Evolutionary conservation across 352 stramenopile genomes (phyloP).

Genomic region (Blastocystis sp.): DNA sequence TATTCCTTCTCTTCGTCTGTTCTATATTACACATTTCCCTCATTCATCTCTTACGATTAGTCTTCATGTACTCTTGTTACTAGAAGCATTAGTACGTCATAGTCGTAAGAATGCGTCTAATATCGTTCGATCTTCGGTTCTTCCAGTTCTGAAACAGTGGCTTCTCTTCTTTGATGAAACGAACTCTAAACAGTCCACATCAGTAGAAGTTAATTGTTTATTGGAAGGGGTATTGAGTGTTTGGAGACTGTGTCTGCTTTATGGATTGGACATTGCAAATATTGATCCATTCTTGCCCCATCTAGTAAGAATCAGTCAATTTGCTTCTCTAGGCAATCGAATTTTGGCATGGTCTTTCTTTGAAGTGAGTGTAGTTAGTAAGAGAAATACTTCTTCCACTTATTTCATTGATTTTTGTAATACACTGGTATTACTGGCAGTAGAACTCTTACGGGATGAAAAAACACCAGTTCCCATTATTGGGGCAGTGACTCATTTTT

Average conservation of each 20-base stretch:
- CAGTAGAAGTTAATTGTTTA: neutral
- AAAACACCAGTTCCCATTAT: neutral
- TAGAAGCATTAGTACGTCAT: conserved; percentile 12
- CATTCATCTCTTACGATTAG: neutral
- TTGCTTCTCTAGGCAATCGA: neutral
- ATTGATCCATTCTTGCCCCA: conserved; percentile 15
- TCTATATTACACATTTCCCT: neutral
- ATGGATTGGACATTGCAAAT: neutral
- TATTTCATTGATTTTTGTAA: conserved; percentile 51
- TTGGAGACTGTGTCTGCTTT: conserved; percentile 30
- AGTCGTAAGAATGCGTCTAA: neutral
- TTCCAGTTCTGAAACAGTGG: conserved; percentile 31
- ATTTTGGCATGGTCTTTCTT: conserved; percentile 9
- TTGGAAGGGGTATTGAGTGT: conserved; percentile 24
- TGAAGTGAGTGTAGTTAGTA: neutral
- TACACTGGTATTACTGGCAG: conserved; percentile 18
- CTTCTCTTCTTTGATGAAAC: neutral
- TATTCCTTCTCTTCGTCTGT: neutral
- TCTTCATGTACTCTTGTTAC: neutral
- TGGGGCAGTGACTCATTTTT: conserved; percentile 3
- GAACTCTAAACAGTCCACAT: too few relatives aligned
- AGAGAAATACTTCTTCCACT: neutral
- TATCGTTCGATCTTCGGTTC: neutral
- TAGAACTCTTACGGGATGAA: neutral
- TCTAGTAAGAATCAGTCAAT: conserved; percentile 23